These are phyloP conservation scores for Nigrograna mackinnonii DNA, from an alignment of 2,329 filamentous ascomycete species.

Conservation along the genomic window DNA sequence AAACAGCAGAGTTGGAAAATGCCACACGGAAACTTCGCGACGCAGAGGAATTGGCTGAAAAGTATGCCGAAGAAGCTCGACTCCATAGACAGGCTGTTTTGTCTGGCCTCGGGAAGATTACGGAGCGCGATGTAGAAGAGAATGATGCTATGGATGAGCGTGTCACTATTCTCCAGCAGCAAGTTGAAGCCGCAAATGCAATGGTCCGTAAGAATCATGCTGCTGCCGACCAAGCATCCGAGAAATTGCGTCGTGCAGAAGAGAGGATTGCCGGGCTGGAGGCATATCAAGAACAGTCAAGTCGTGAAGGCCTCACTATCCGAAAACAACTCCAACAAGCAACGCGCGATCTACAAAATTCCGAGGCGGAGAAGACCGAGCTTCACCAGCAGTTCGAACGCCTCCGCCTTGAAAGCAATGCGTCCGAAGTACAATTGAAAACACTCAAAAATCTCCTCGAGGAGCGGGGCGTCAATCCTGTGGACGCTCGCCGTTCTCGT, in stretches of 20 bases:
- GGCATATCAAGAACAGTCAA: constrained; percentile 96
- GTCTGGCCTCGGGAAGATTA: constrained; percentile 77
- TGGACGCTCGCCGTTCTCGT: constrained; percentile 71
- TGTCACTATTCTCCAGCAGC: constrained; percentile 73
- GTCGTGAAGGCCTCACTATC: constrained; percentile 86
- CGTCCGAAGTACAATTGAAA: constrained; percentile 86
- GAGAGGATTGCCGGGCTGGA: constrained; percentile 96
- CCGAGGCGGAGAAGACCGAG: constrained; percentile 80
- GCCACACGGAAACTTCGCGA: constrained; percentile 76
- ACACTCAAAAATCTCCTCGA: constrained; percentile 90
- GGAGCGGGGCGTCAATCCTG: constrained; percentile 84
- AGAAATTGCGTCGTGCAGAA: constrained; percentile 89
- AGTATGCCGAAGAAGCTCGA: constrained; percentile 83
- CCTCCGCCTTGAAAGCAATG: constrained; percentile 92
- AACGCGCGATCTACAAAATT: constrained; percentile 79
- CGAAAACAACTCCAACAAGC: constrained; percentile 86
- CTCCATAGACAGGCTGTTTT: constrained; percentile 84
- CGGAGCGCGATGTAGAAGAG: constrained; percentile 56
- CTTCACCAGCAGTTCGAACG: constrained; percentile 80
- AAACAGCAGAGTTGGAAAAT: constrained; percentile 75
- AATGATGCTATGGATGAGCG: constrained; percentile 65
- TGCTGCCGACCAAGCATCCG: constrained; percentile 82
- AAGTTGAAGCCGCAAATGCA: constrained; percentile 75
- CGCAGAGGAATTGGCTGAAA: constrained; percentile 85
- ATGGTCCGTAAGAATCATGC: constrained; percentile 87